Percentiles rank a stretch among this genome's conserved stretches.
Conservation (phyloP, 192 early-diverging fungal species). For the Neocallimastix lanati region DNA sequence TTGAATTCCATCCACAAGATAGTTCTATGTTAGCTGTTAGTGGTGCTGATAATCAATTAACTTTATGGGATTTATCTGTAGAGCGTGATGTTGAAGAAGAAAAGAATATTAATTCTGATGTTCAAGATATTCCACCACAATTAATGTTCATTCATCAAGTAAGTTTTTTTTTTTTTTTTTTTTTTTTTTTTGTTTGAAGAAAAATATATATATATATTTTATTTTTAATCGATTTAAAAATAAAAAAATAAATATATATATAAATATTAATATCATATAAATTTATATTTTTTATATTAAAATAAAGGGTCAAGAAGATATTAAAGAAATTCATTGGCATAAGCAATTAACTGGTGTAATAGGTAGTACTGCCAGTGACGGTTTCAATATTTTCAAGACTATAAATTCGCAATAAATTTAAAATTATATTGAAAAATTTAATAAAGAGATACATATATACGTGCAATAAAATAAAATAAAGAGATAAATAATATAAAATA, state of each 20-base stretch:
- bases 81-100: constrained; percentile 87
- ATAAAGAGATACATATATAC: no score
- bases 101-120: constrained; percentile 21
- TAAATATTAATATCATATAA: no score
- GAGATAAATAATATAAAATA: no score
- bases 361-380: constrained; percentile 62
- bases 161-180: neutral
- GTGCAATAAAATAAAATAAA: no score
- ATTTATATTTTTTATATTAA: no score
- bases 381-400: constrained; percentile 98
- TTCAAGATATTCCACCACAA: constrained; percentile 73
- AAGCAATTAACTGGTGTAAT: constrained; percentile 80
- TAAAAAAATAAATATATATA: no score
- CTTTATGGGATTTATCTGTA: constrained; percentile 94
- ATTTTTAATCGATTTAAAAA: no score
- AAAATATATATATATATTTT: neutral
- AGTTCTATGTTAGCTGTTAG: constrained; percentile 75
- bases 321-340: constrained; percentile 98
- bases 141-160: constrained; percentile 72
- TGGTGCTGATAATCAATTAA: constrained; percentile 89
- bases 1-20: constrained; percentile 93
- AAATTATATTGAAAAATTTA: no score
- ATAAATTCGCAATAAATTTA: constrained; percentile 30
- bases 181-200: neutral
- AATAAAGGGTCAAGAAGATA: constrained; percentile 61